phyloP scores from a whole-genome alignment of 1,139 yeast genomes.

The Barnettozyma hawaiiensis region DNA sequence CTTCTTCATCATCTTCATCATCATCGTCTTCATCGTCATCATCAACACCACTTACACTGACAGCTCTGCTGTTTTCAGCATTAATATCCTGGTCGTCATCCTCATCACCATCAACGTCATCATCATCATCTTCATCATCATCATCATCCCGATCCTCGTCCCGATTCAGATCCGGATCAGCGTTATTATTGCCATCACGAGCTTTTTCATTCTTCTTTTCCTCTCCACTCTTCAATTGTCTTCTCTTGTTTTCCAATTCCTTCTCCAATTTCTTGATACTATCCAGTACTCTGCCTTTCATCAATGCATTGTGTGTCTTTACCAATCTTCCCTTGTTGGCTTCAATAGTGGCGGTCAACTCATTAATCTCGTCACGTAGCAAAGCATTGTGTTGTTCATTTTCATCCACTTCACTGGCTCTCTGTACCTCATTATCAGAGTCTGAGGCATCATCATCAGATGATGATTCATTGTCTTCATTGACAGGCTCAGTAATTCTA shows the following conservation, averaged over 20 bases:
- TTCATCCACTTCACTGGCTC: conserved; percentile 30
- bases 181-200: conserved; percentile 26
- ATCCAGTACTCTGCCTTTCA: conserved; percentile 82
- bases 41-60: conserved; percentile 10
- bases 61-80: conserved; percentile 23
- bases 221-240: conserved; percentile 51
- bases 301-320: conserved; percentile 79
- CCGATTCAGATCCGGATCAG: too few relatives aligned
- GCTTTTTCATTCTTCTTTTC: conserved; percentile 25
- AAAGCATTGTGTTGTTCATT: conserved; percentile 65
- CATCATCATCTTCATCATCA: too few relatives aligned
- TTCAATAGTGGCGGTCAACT: conserved; percentile 72
- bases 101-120: conserved; percentile 27
- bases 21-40: conserved; percentile 31
- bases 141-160: conserved; percentile 31
- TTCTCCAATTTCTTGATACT: conserved; percentile 74
- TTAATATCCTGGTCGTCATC: conserved; percentile 29
- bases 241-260: conserved; percentile 76
- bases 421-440: conserved; percentile 40
- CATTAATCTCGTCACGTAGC: conserved; percentile 78
- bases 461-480: conserved; percentile 43
- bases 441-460: conserved; percentile 53
- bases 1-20: conserved; percentile 28
- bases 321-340: conserved; percentile 70
- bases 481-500: conserved; percentile 34